Evolutionary conservation across 495 filamentous ascomycete species (phyloP).

Genomic region (Durotheca rogersii): DNA sequence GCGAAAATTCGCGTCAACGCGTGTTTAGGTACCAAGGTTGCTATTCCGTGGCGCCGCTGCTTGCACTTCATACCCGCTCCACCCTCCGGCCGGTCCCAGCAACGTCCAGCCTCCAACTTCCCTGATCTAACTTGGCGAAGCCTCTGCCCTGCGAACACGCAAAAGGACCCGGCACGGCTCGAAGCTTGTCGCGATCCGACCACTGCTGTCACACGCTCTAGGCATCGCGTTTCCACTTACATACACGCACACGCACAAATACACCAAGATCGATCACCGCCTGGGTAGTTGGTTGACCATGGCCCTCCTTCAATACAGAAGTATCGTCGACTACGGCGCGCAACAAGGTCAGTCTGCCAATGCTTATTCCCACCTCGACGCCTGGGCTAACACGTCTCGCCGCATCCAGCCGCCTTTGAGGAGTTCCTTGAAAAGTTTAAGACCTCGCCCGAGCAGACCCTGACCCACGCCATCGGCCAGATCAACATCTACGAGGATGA

Average conservation of each 20-base stretch:
- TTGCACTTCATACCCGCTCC: constrained; percentile 2
- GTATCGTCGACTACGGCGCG: constrained; percentile 79
- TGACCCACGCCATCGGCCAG: constrained; percentile 74
- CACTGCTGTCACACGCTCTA: constrained; percentile 24
- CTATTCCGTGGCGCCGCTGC: too few species aligned
- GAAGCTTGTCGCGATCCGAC: constrained; percentile 21
- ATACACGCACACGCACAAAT: background rate
- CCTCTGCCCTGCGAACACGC: too few species aligned
- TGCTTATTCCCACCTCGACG: constrained; percentile 1
- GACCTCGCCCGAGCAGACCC: constrained; percentile 69
- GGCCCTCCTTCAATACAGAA: constrained; percentile 74
- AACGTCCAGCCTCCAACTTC: constrained; percentile 31
- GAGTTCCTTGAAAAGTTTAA: constrained; percentile 89
- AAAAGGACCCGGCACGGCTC: background rate
- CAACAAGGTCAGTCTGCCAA: constrained; percentile 65
- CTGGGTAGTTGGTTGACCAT: constrained; percentile 48
- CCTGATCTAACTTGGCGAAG: too few species aligned
- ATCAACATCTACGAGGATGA: constrained; percentile 86
- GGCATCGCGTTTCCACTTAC: constrained; percentile 9
- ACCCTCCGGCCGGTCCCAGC: constrained; percentile 13
- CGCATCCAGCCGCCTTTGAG: constrained; percentile 69
- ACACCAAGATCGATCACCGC: constrained; percentile 5
- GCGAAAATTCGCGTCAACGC: constrained; percentile 39
- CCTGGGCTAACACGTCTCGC: constrained; percentile 24
- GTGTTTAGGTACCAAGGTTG: too few species aligned